Evolutionary conservation across 73 alveolate species (phyloP).

Genomic region (Paraurostyla sp.): DNA sequence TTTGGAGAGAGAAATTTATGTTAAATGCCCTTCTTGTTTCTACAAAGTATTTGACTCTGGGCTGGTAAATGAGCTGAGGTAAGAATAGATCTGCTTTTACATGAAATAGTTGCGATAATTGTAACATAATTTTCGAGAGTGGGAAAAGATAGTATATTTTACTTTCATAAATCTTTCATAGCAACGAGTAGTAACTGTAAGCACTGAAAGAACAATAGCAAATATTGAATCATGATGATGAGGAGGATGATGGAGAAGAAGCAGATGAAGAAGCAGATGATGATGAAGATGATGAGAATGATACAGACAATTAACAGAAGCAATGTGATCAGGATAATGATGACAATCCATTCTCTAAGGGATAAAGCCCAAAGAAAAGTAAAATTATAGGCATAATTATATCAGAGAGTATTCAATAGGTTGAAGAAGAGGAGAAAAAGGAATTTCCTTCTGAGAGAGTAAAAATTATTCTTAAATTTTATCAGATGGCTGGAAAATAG

Average conservation of each 20-base stretch:
- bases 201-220: not conserved
- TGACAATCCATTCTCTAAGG: no score
- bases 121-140: not conserved
- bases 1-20: constrained; percentile 45
- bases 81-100: not conserved
- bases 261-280: constrained; percentile 9
- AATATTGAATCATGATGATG: not conserved
- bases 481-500: not conserved
- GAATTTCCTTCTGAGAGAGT: not conserved
- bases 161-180: not conserved
- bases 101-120: constrained; percentile 10
- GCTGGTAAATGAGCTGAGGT: constrained; percentile 38
- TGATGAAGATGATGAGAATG: constrained; percentile 13
- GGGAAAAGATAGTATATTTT: constrained; percentile 9
- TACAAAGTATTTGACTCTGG: constrained; percentile 60
- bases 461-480: not conserved
- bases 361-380: no score
- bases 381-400: no score
- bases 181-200: not conserved
- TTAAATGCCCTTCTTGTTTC: constrained; percentile 52
- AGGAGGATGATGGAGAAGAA: not conserved
- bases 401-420: not conserved
- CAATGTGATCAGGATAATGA: not conserved
- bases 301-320: not conserved
- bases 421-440: constrained; percentile 9